Evolutionary conservation across 2,329 filamentous ascomycete species (phyloP).

Genomic region (Fusarium clavum): DNA sequence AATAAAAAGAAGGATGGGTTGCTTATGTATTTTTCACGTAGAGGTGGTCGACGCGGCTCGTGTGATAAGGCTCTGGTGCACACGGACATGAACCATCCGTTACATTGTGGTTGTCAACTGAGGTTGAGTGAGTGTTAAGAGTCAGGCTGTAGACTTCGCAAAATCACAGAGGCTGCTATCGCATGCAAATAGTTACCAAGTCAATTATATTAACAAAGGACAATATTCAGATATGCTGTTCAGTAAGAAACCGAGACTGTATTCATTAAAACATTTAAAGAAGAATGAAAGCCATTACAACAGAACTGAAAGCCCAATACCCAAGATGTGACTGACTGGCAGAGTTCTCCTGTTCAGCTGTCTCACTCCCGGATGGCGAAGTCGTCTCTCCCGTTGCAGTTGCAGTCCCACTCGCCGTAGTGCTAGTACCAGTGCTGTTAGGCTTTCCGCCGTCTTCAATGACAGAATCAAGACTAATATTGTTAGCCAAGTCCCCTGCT

Average conservation of each 20-base stretch:
- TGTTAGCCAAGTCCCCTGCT: background rate
- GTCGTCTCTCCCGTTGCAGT: background rate
- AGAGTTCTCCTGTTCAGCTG: background rate
- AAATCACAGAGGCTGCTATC: background rate
- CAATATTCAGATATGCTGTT: no score
- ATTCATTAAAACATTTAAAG: background rate
- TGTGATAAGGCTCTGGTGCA: background rate
- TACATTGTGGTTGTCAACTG: background rate
- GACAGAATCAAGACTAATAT: background rate
- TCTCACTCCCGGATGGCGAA: background rate
- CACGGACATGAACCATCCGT: no score
- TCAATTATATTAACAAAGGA: no score
- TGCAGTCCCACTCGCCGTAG: background rate
- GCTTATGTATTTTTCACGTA: background rate
- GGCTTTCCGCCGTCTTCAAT: background rate
- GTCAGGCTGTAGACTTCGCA: background rate
- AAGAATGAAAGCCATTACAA: fast-evolving
- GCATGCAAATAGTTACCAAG: no score
- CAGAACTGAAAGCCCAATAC: background rate
- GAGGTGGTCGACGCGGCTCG: background rate
- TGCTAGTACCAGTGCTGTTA: background rate
- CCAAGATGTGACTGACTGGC: background rate
- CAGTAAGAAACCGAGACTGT: fast-evolving
- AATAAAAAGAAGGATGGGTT: background rate
- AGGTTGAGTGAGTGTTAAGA: background rate